Percentiles rank a stretch among this genome's conserved stretches.
phyloP scores from a whole-genome alignment of 345 rosid species.

The Bruguiera parviflora region DNA sequence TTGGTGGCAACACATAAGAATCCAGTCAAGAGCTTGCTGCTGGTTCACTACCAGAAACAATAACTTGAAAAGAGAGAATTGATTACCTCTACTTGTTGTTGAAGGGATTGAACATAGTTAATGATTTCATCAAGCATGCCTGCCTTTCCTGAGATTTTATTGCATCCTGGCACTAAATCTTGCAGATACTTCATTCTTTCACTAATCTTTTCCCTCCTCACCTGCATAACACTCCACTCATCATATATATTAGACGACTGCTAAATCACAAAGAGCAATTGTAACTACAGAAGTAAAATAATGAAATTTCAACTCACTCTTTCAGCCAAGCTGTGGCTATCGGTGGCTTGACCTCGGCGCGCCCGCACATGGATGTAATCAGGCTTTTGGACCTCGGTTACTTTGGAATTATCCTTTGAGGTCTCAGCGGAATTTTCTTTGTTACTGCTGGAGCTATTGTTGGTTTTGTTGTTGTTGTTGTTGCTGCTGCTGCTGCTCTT shows the following conservation, averaged over 20 bases:
- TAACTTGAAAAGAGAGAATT: background rate
- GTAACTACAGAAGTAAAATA: background rate
- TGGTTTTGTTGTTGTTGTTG: background rate
- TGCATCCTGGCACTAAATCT: slow-evolving; percentile 76
- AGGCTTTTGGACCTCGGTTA: slow-evolving; percentile 51
- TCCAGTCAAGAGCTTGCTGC: background rate
- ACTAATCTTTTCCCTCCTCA: slow-evolving; percentile 81
- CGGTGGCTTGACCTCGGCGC: slow-evolving; percentile 97
- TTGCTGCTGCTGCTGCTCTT: slow-evolving; percentile 23
- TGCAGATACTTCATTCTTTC: slow-evolving; percentile 84
- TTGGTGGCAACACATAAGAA: background rate
- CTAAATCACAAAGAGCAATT: background rate
- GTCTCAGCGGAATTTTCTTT: slow-evolving; percentile 42
- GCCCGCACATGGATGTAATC: slow-evolving; percentile 98
- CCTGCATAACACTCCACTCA: slow-evolving; percentile 38
- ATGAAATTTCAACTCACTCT: slow-evolving; percentile 54
- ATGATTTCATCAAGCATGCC: slow-evolving; percentile 91
- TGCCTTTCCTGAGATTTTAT: slow-evolving; percentile 73
- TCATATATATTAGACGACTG: background rate
- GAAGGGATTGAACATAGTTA: slow-evolving; percentile 78
- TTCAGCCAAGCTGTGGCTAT: slow-evolving; percentile 97
- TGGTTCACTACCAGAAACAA: background rate
- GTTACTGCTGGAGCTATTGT: slow-evolving; percentile 33
- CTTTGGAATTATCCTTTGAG: slow-evolving; percentile 70
- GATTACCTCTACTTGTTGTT: slow-evolving; percentile 70